A percentile compares a stretch with the other conserved stretches of the same genome.
Conservation (phyloP, 352 stramenopile genomes). For the Phytophthora macrochlamydospora region DNA sequence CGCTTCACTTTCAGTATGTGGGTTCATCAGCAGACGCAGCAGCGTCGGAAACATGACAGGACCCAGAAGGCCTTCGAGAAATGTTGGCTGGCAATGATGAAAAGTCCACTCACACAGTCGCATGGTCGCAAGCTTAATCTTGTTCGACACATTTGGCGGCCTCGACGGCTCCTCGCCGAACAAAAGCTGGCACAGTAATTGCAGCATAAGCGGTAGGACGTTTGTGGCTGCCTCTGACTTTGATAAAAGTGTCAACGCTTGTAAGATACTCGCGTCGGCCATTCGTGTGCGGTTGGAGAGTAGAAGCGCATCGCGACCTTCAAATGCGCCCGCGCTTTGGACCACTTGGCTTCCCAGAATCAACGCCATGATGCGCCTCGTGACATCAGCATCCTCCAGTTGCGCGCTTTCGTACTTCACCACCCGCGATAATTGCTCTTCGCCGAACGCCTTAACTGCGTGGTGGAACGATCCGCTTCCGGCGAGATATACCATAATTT, state of each 20-base stretch:
- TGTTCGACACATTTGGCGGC: conserved; percentile 54
- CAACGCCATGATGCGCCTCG: conserved; percentile 52
- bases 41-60: conserved; percentile 76
- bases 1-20: conserved; percentile 56
- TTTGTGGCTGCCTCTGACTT: conserved; percentile 61
- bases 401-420: conserved; percentile 61
- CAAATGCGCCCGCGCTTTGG: conserved; percentile 40
- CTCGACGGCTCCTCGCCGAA: conserved; percentile 60
- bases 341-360: conserved; percentile 70
- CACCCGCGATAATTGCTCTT: conserved; percentile 67
- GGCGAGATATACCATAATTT: conserved; percentile 59
- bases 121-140: conserved; percentile 68
- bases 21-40: conserved; percentile 64
- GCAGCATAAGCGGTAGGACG: conserved; percentile 64
- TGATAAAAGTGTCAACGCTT: conserved; percentile 50
- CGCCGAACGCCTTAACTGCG: conserved; percentile 65
- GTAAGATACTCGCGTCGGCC: conserved; percentile 63
- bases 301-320: conserved; percentile 41
- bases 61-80: conserved; percentile 58
- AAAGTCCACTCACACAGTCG: conserved; percentile 69
- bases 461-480: conserved; percentile 71
- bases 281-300: conserved; percentile 58
- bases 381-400: conserved; percentile 45
- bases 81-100: conserved; percentile 42
- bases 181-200: conserved; percentile 80